Base-by-base conservation (phyloP, 1,139 yeast genomes). In the Candida sojae region DNA sequence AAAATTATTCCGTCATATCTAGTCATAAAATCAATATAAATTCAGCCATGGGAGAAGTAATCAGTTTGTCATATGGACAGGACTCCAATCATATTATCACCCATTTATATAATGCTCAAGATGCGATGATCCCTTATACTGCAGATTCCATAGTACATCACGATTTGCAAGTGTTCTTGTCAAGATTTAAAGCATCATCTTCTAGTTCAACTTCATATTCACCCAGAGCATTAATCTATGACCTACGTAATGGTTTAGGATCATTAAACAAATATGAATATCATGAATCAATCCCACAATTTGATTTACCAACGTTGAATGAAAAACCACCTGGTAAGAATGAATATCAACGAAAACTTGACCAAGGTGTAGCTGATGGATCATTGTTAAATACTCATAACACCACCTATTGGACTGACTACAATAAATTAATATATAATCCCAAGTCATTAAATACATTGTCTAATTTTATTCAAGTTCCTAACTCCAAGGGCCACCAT, bases 171-270 rank as follows among this genome's bases (percentile, higher is more conserved):
- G 65, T 65, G 5, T 75, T 71, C 50, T 57, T 75, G 30, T 55
- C 63, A 7, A 54, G 67, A 10, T 47, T 55, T 74, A 62, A 71
- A 72, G 48, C 70, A 71, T 68, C 79, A 0, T 74, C 78, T n/a
- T 69, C 79, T 0, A 74, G 32, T 6, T 13, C 42, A 28, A 25
- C 79, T 13, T 86, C 86, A 44, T 90, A 83, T 61, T 76, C 86
- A 11, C 98, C 99, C 0, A 68, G 98, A 47, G 82, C 90, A 0
- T 60, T 91, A 43, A 61, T 91, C 11, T 90, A 92, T 82, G 98
- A 93, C 55, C 78, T 84, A 30, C 68, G 73, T 23, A 81, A 83
- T 42, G 93, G 92, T 0, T 76, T 73, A 58, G 93, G 93, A 0
- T 67, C 87, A 0, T 62, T 85, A 44, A 78, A 80, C 5, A 76